Evolutionary conservation across 2,329 filamentous ascomycete species (phyloP).

Genomic region (Bipolaris gigantea): DNA sequence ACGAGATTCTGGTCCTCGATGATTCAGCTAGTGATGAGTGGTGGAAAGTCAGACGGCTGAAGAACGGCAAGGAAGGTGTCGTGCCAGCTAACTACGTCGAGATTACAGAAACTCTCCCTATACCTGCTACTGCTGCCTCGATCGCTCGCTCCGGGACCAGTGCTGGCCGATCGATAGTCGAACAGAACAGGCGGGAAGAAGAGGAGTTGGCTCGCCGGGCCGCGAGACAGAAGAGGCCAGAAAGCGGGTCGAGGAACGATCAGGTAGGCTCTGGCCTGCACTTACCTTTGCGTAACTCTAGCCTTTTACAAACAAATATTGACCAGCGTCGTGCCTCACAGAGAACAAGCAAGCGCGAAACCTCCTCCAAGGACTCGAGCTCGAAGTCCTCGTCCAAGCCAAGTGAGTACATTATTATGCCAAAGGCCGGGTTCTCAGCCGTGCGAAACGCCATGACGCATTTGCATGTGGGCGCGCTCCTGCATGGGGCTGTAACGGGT

Average conservation of each 20-base stretch:
- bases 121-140: constrained; percentile 53
- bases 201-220: constrained; percentile 81
- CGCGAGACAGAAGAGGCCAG: constrained; percentile 62
- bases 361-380: constrained; percentile 55
- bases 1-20: constrained; percentile 89
- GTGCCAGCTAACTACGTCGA: constrained; percentile 97
- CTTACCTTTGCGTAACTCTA: constrained; percentile 78
- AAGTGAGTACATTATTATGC: constrained; percentile 60
- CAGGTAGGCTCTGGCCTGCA: constrained; percentile 78
- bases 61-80: constrained; percentile 92
- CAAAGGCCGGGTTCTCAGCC: neutral
- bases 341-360: constrained; percentile 71
- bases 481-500: neutral
- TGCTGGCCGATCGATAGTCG: constrained; percentile 67
- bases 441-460: neutral
- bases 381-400: constrained; percentile 63
- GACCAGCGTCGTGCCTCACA: constrained; percentile 70
- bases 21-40: constrained; percentile 94
- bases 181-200: constrained; percentile 79
- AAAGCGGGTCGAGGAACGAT: constrained; percentile 56
- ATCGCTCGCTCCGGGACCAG: constrained; percentile 58
- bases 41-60: constrained; percentile 92
- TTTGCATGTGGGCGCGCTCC: neutral
- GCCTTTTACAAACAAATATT: constrained; percentile 68
- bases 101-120: constrained; percentile 68